Conservation (phyloP, 2,329 filamentous ascomycete genomes). For the Trichophyton simii region DNA sequence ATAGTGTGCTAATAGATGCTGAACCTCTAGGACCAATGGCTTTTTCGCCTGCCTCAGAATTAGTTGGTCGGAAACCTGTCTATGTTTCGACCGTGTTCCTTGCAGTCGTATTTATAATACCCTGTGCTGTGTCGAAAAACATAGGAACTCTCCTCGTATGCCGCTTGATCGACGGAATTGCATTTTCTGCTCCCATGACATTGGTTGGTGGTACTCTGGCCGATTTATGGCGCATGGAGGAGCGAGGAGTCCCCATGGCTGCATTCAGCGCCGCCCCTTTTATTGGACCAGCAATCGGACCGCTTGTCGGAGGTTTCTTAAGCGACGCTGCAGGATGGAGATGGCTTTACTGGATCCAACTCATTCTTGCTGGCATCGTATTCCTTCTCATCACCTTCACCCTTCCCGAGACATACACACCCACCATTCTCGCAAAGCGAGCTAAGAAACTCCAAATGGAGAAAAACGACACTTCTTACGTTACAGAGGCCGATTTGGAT, state of each 20-base stretch:
- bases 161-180: conserved; percentile 66
- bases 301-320: conserved; percentile 65
- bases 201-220: conserved; percentile 71
- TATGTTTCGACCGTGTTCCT: conserved; percentile 56
- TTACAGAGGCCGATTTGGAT: conserved; percentile 73
- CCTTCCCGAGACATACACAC: conserved; percentile 81
- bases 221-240: conserved; percentile 73
- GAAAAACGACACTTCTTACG: conserved; percentile 54
- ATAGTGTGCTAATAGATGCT: not conserved
- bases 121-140: conserved; percentile 63
- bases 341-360: conserved; percentile 78
- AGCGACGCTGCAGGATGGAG: conserved; percentile 60
- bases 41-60: conserved; percentile 67
- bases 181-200: conserved; percentile 77
- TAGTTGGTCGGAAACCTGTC: conserved; percentile 58
- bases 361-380: conserved; percentile 58
- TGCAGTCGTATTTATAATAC: conserved; percentile 68
- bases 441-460: conserved; percentile 59
- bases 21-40: conserved; percentile 52
- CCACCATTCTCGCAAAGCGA: conserved; percentile 57
- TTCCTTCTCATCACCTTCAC: conserved; percentile 73
- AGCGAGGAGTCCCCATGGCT: conserved; percentile 76
- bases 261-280: conserved; percentile 75
- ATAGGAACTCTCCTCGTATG: conserved; percentile 64
- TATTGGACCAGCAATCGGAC: conserved; percentile 65